phyloP scores from a whole-genome alignment of 805 yeast species.

The Nakazawaea pomicola region DNA sequence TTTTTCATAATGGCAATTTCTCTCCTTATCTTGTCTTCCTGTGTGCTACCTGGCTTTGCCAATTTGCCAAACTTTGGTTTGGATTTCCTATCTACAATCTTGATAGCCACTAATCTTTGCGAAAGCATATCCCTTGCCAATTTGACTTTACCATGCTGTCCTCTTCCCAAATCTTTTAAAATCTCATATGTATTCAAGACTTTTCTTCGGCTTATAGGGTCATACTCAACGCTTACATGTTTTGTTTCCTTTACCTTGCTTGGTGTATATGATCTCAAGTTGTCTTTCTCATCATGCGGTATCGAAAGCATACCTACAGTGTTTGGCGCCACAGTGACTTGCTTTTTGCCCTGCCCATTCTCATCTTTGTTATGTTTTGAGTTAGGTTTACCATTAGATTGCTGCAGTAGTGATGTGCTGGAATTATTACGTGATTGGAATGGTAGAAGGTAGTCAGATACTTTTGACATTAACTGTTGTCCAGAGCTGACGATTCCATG shows the following conservation, averaged over 20 bases:
- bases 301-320: not conserved
- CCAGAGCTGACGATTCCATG: not conserved
- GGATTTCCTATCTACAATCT: slow-evolving; percentile 77
- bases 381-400: no score
- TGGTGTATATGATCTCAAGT: slow-evolving; percentile 11
- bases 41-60: slow-evolving; percentile 24
- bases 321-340: slow-evolving; percentile 3
- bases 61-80: slow-evolving; percentile 46
- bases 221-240: slow-evolving; percentile 76
- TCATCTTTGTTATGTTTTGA: no score
- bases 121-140: slow-evolving; percentile 71
- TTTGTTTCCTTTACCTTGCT: slow-evolving; percentile 74
- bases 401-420: not conserved
- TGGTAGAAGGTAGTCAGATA: slow-evolving; percentile 4
- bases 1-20: slow-evolving; percentile 94
- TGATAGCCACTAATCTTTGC: slow-evolving; percentile 79
- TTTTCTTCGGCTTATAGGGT: slow-evolving; percentile 78
- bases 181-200: slow-evolving; percentile 88
- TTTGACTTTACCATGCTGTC: slow-evolving; percentile 99
- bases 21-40: slow-evolving; percentile 72
- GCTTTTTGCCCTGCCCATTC: slow-evolving; percentile 1
- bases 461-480: not conserved
- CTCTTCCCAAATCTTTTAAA: slow-evolving; percentile 80
- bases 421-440: slow-evolving; percentile 8
- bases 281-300: slow-evolving; percentile 7